Evolutionary conservation across 768 basidiomycete genomes (phyloP), one percentile per base, ranked within the genome.

Genomic region (Tricholoma sp.): DNA sequence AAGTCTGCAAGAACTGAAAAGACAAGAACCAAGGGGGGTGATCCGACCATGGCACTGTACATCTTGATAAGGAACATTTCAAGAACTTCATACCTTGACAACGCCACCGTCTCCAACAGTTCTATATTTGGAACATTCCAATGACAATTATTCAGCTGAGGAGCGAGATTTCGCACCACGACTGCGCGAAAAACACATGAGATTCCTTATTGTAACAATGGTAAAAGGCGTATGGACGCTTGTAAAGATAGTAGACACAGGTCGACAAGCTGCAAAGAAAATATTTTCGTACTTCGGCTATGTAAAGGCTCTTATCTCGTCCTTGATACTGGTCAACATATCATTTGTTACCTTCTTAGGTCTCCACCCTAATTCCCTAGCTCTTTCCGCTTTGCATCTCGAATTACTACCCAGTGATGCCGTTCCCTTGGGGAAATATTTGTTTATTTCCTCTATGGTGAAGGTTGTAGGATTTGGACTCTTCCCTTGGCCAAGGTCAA

Each of bases 281-380:
- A n/a, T n/a, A n/a, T n/a, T 24, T 24, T 24, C 4, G 24, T 24
- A 24, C 24, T 24, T 24, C 24, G 4, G 24, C 24, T 24, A 24
- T 24, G 24, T 24, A 24, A 24, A 24, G 24, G 24, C 24, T 24
- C 24, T 24, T 28, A 62, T 58, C 49, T 64, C 59, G 8, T 17
- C 64, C 55, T 72, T 70, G 51, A 85, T 72, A 59, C 76, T 80
- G 36, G 65, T 68, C 11, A 84, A 59, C 70, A 84, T 74, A 63
- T 84, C 82, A 53, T 74, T 65, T 9, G 75, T 80, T 12, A 68
- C 76, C 61, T 73, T 74, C 55, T 59, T 73, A 9, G 84, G 80
- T 54, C 74, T 76, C 83, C 83, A 84, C 12, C 83, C 82, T 44
- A 84, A 61, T 11, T 66, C 63, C 42, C 70, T 70, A 1, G 73